Conservation (phyloP, 2,329 filamentous ascomycete genomes). For the Phialophora chinensis region DNA sequence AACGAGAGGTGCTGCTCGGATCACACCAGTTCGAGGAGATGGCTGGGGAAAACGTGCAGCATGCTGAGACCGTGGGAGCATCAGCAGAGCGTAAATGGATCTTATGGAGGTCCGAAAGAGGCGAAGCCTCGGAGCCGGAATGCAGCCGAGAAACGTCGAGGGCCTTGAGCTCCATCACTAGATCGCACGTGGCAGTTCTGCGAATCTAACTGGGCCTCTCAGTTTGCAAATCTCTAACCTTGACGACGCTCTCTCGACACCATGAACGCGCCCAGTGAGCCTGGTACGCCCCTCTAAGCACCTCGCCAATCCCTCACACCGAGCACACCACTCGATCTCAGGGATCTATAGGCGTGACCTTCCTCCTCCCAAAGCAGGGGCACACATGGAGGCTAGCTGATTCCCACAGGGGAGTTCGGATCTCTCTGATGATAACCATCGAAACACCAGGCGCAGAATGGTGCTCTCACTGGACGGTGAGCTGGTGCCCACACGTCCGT, state of each 20-base stretch:
- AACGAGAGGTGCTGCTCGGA: not conserved
- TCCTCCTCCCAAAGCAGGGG: not conserved
- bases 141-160: not conserved
- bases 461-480: not conserved
- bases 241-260: not conserved
- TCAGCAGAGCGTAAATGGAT: slow-evolving; percentile 8
- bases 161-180: not conserved
- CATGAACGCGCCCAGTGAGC: not conserved
- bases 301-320: not conserved
- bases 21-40: not conserved
- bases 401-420: slow-evolving; percentile 10
- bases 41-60: slow-evolving; percentile 12
- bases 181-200: not conserved
- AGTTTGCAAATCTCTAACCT: slow-evolving; percentile 1
- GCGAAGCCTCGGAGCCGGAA: not conserved
- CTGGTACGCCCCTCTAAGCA: not conserved
- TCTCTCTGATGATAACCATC: slow-evolving; percentile 11
- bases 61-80: slow-evolving; percentile 12
- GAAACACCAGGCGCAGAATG: slow-evolving; percentile 1
- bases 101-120: not conserved
- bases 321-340: not conserved
- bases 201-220: not conserved
- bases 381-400: not conserved
- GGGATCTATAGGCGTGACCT: not conserved
- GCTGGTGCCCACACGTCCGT: not conserved